Conservation (phyloP, 164 flowering plant genomes). For the Vitis rupestris region DNA sequence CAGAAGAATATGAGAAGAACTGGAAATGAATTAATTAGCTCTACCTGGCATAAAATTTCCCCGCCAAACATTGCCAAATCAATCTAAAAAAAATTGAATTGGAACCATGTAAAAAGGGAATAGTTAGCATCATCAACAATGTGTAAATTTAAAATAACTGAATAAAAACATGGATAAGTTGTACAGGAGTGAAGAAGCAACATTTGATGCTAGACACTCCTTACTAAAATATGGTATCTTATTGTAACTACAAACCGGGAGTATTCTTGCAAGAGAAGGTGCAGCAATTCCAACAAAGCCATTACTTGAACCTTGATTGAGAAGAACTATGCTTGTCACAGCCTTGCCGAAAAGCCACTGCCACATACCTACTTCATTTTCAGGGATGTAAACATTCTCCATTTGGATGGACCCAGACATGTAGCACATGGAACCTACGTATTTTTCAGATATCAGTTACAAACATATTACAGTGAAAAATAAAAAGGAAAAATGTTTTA, state of each 20-base stretch:
- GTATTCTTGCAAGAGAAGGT: conserved; percentile 87
- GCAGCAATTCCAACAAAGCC: conserved; percentile 98
- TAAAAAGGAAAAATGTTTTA: background rate
- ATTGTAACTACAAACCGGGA: conserved; percentile 62
- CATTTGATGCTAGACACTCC: background rate
- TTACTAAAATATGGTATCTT: background rate
- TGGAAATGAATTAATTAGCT: background rate
- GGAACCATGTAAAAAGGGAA: conserved; percentile 5
- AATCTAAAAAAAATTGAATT: conserved; percentile 45
- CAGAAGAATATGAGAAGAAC: no score
- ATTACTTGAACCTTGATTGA: conserved; percentile 74
- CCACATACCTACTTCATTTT: conserved; percentile 91
- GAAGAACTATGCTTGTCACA: conserved; percentile 61
- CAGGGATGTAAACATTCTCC: conserved; percentile 82
- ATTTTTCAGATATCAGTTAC: background rate
- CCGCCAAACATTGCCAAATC: conserved; percentile 94
- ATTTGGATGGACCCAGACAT: conserved; percentile 87
- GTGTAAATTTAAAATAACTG: background rate
- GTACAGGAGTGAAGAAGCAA: no score
- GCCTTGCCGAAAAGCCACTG: conserved; percentile 94
- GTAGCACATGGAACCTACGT: conserved; percentile 94
- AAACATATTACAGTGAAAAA: background rate
- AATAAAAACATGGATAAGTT: no score
- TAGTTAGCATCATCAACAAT: conserved; percentile 5
- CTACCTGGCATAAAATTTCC: conserved; percentile 92